Percentiles rank a stretch among this genome's conserved stretches.
Conservation (phyloP, 179 eudicot genomes). For the Sideroxylon spinosum region DNA sequence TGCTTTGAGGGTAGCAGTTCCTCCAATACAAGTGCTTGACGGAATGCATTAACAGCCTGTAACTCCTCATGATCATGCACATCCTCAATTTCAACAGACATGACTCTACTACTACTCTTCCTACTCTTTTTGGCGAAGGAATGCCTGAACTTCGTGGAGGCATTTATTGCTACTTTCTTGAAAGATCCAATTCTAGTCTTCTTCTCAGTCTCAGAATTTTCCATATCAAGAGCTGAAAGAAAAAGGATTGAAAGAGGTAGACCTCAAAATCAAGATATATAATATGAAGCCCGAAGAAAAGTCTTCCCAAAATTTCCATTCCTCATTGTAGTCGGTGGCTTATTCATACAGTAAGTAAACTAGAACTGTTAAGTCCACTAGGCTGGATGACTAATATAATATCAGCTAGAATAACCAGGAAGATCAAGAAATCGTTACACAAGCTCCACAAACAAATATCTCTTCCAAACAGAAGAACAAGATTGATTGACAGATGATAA, state of each 20-base stretch:
- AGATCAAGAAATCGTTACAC: constrained; percentile 1
- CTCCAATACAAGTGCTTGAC: constrained; percentile 44
- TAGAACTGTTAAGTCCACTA: not conserved
- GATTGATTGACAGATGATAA: not conserved
- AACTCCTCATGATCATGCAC: constrained; percentile 59
- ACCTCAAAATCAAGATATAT: not conserved
- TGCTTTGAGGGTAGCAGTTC: constrained; percentile 48
- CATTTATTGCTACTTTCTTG: constrained; percentile 48
- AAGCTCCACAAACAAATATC: not conserved
- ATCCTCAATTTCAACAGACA: constrained; percentile 57
- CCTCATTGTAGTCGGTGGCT: not conserved
- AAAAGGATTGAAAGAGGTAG: not conserved
- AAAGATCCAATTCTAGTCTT: constrained; percentile 42
- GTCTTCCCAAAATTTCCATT: not conserved
- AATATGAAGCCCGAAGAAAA: not conserved
- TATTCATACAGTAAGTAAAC: constrained; percentile 1
- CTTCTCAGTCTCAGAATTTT: constrained; percentile 35
- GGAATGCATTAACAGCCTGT: constrained; percentile 48
- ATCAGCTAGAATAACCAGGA: not conserved
- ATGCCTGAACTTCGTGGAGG: constrained; percentile 50
- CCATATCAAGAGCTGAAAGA: not conserved
- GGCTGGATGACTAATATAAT: not conserved
- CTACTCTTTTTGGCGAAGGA: constrained; percentile 57
- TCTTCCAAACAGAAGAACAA: not conserved
- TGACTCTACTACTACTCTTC: constrained; percentile 36